A percentile compares a stretch with the other conserved stretches of the same genome.
These are phyloP conservation scores for Geosiphon pyriformis DNA, from an alignment of 192 early-diverging fungal species.

Conservation along the genomic window DNA sequence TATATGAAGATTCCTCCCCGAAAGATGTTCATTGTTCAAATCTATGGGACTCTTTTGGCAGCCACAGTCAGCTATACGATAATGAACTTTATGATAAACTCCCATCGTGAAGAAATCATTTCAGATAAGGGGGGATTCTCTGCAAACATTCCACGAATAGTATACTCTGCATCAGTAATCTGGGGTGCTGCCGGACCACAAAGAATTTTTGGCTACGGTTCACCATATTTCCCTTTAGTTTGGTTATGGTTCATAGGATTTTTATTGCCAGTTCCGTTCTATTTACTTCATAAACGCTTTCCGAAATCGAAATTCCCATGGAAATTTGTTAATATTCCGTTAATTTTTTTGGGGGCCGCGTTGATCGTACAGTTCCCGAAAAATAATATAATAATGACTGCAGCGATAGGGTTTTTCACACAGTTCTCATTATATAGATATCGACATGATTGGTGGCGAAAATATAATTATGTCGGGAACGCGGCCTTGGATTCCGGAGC, in stretches of 20 bases:
- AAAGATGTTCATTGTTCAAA: constrained; percentile 54
- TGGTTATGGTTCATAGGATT: constrained; percentile 38
- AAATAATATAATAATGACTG: background rate
- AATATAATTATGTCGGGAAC: constrained; percentile 61
- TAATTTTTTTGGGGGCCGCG: background rate
- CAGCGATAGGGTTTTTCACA: background rate
- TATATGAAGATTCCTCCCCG: constrained; percentile 67
- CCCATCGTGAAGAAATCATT: background rate
- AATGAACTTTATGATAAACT: constrained; percentile 24
- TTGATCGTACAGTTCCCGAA: background rate
- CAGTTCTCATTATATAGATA: constrained; percentile 1
- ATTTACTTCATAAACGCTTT: constrained; percentile 34
- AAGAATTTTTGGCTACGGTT: constrained; percentile 38
- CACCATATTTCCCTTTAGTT: constrained; percentile 33
- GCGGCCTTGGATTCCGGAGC: constrained; percentile 59
- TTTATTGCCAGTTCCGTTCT: constrained; percentile 28
- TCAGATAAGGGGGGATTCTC: background rate
- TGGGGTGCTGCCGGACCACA: constrained; percentile 56
- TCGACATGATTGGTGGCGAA: background rate
- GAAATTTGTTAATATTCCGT: constrained; percentile 3
- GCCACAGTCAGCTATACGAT: constrained; percentile 32
- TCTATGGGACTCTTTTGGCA: constrained; percentile 44
- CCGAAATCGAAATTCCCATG: constrained; percentile 35
- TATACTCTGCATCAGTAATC: constrained; percentile 49
- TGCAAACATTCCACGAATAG: constrained; percentile 9